phyloP scores from a whole-genome alignment of 371 early-diverging fungal species.

The Blastocladiella emersonii region DNA sequence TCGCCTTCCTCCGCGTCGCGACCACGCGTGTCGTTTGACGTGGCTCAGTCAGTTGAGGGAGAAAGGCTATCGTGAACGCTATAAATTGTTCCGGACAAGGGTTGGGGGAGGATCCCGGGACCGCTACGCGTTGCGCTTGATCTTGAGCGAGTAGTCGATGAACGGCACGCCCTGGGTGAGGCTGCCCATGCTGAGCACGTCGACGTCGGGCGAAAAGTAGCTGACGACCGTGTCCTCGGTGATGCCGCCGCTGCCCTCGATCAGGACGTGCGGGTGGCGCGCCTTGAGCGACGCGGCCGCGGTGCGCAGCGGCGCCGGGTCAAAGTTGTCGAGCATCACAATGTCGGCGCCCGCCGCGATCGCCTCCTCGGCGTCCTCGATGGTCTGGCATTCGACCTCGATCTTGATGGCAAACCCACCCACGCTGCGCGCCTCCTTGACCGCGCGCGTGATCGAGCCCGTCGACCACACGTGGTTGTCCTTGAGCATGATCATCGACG shows the following conservation, averaged over 20 bases:
- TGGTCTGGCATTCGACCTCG: constrained; percentile 88
- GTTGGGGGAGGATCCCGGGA: no score
- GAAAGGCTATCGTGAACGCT: no score
- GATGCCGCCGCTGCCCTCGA: constrained; percentile 92
- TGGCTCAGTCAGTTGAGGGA: no score
- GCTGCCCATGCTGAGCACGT: constrained; percentile 82
- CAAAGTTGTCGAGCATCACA: constrained; percentile 82
- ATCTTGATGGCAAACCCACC: constrained; percentile 90
- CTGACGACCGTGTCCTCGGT: constrained; percentile 27
- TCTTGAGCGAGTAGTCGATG: constrained; percentile 90
- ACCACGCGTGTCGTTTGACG: no score
- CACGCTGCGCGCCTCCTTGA: constrained; percentile 56
- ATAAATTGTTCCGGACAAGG: no score
- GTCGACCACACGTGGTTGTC: constrained; percentile 94
- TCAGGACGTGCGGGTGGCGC: constrained; percentile 47
- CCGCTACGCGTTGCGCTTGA: background rate
- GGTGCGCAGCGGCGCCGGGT: constrained; percentile 39
- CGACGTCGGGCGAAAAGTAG: no score
- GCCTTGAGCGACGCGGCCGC: constrained; percentile 61
- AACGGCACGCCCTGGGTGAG: constrained; percentile 89
- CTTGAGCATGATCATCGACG: constrained; percentile 96
- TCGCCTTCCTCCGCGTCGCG: no score
- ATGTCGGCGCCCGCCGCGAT: constrained; percentile 91
- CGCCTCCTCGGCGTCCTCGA: constrained; percentile 91
- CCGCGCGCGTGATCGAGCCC: constrained; percentile 85